phyloP scores from a whole-genome alignment of 345 rosid species.

The Lepidium africanum region DNA sequence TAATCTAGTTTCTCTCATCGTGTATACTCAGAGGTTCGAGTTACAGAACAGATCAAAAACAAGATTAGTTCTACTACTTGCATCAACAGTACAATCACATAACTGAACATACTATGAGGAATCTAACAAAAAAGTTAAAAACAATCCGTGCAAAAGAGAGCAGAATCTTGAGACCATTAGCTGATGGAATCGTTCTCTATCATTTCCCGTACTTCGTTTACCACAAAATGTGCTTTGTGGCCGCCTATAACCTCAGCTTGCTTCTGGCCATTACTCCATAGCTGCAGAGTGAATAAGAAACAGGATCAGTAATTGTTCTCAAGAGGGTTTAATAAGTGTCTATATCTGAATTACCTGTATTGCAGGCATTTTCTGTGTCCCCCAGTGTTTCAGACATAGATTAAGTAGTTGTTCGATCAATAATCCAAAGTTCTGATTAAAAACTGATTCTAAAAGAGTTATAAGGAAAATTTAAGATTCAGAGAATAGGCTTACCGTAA shows the following conservation, averaged over 20 bases:
- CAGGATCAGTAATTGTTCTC: background rate
- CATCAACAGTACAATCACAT: background rate
- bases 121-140: background rate
- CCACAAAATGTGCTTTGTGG: conserved; percentile 68
- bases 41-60: background rate
- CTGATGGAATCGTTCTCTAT: conserved; percentile 42
- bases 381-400: background rate
- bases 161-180: background rate
- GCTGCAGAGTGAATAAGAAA: conserved; percentile 29
- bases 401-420: background rate
- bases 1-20: too few relatives aligned
- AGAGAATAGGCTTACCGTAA: conserved; percentile 53
- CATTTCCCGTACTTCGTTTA: conserved; percentile 66
- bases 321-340: background rate
- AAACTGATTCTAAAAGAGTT: background rate
- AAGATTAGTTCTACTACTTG: background rate
- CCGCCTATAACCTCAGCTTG: conserved; percentile 82
- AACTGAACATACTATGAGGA: background rate
- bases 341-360: conserved; percentile 44
- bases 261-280: conserved; percentile 76
- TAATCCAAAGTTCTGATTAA: background rate
- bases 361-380: conserved; percentile 83
- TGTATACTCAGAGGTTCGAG: too few relatives aligned
- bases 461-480: background rate
- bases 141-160: background rate